Percentiles rank a stretch among this genome's conserved stretches.
Evolutionary conservation across 345 rosid genomes (phyloP).

Genomic region (Melaleuca alternifolia): DNA sequence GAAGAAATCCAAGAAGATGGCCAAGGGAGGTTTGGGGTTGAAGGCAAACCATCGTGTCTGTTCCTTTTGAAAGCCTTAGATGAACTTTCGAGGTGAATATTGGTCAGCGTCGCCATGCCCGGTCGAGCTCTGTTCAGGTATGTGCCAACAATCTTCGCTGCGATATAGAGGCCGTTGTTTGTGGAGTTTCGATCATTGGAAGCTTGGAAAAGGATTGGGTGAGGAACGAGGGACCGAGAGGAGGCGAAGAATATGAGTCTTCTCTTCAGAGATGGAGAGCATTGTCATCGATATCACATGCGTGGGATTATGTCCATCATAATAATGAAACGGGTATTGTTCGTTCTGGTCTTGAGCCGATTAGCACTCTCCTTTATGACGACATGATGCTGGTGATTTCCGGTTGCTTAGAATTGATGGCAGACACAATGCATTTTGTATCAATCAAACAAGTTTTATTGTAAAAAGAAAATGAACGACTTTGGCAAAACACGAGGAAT

Average conservation of each 20-base stretch:
- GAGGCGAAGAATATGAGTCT: not conserved
- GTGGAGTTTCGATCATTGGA: not conserved
- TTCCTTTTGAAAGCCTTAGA: not conserved
- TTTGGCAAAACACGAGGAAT: no score
- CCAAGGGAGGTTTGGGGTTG: no score
- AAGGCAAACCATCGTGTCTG: no score
- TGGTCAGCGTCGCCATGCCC: not conserved
- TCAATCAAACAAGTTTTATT: not conserved
- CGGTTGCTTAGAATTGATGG: not conserved
- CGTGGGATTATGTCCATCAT: not conserved
- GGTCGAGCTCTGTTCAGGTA: not conserved
- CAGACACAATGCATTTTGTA: not conserved
- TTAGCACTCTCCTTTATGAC: not conserved
- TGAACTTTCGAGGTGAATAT: not conserved
- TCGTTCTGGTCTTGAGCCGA: not conserved
- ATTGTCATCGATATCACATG: not conserved
- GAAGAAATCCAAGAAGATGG: no score
- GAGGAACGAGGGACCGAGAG: not conserved
- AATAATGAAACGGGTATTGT: rapidly evolving
- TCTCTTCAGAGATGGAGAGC: not conserved
- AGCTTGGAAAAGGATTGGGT: not conserved
- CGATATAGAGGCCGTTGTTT: not conserved
- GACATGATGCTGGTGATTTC: not conserved
- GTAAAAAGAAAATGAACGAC: not conserved
- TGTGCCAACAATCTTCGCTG: not conserved